Conservation (phyloP, 2,329 filamentous ascomycete species). For the Aulographum hederae region DNA sequence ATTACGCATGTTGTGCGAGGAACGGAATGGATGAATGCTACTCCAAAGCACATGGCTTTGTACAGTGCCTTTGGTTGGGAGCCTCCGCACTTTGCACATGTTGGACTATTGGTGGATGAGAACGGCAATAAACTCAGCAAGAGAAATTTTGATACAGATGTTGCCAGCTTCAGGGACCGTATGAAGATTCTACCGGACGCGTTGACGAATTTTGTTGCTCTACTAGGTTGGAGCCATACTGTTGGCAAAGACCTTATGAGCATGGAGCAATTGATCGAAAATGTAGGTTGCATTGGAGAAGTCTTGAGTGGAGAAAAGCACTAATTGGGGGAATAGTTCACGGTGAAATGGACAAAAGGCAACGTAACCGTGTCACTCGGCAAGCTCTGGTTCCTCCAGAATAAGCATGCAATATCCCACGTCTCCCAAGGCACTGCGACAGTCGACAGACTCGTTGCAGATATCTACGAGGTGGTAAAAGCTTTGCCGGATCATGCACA, state of each 20-base stretch:
- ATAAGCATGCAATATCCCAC: constrained; percentile 40
- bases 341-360: constrained; percentile 75
- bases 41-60: constrained; percentile 52
- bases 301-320: no score
- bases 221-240: constrained; percentile 65
- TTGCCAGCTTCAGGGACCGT: constrained; percentile 35
- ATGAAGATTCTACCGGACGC: constrained; percentile 46
- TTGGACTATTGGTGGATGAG: constrained; percentile 28
- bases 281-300: background rate
- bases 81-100: constrained; percentile 29
- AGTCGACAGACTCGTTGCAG: constrained; percentile 18
- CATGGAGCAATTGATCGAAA: constrained; percentile 42
- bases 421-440: constrained; percentile 25
- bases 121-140: constrained; percentile 49
- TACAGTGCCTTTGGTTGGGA: constrained; percentile 31
- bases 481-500: constrained; percentile 6
- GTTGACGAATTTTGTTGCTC: constrained; percentile 63
- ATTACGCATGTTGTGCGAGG: constrained; percentile 93
- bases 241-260: constrained; percentile 43
- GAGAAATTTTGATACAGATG: constrained; percentile 50
- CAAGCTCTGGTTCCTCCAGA: constrained; percentile 69
- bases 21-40: constrained; percentile 92
- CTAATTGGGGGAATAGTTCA: constrained; percentile 45
- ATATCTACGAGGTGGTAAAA: constrained; percentile 14
- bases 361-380: constrained; percentile 67